Evolutionary conservation across 1,284 basidiomycete genomes (phyloP).

Genomic region (Rhodotorula sp.): DNA sequence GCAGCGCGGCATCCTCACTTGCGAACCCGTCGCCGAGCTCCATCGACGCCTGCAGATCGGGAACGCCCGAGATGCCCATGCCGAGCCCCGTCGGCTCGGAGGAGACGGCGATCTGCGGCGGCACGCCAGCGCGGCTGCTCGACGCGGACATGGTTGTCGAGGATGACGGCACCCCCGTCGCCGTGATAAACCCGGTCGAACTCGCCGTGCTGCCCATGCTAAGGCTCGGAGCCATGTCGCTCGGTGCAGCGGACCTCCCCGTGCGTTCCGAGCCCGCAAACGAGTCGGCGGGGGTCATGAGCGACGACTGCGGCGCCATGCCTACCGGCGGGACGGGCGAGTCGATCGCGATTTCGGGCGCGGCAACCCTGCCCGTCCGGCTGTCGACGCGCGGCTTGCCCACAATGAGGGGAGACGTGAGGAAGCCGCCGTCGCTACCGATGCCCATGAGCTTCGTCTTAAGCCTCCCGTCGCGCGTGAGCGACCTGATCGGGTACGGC

Average conservation of each 20-base stretch:
- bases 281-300: slow-evolving; percentile 14
- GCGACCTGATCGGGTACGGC: slow-evolving; percentile 5
- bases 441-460: slow-evolving; percentile 43
- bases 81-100: slow-evolving; percentile 26
- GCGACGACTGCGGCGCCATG: slow-evolving; percentile 4
- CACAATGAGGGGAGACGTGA: slow-evolving; percentile 42
- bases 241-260: background rate
- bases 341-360: slow-evolving; percentile 35
- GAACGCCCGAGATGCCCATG: slow-evolving; percentile 38
- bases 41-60: slow-evolving; percentile 9
- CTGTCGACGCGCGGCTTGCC: slow-evolving; percentile 30
- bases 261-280: background rate
- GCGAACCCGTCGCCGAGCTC: background rate
- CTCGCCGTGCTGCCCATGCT: slow-evolving; percentile 30
- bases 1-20: background rate
- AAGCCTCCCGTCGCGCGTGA: slow-evolving; percentile 38
- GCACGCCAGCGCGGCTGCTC: background rate
- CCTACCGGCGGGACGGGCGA: slow-evolving; percentile 9
- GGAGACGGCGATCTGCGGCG: background rate
- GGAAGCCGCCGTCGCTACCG: slow-evolving; percentile 42
- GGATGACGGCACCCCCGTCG: background rate
- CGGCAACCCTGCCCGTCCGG: slow-evolving; percentile 5
- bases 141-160: slow-evolving; percentile 15
- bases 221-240: slow-evolving; percentile 25
- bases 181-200: slow-evolving; percentile 12